Percentiles rank a stretch among this genome's conserved stretches.
Conservation (phyloP, 257 asterid species). For the Penstemon davidsonii region DNA sequence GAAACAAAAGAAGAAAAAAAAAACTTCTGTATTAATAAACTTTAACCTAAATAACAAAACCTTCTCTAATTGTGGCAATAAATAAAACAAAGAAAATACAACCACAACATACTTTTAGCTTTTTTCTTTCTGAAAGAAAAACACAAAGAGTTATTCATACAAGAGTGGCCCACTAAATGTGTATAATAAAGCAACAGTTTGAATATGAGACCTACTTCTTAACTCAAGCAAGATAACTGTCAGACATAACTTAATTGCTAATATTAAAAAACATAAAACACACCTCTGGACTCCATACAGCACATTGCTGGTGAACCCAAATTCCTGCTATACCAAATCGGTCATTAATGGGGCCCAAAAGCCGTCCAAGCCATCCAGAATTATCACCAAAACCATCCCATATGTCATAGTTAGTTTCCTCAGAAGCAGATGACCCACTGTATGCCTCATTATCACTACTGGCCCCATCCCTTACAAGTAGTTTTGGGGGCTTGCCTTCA, state of each 20-base stretch:
- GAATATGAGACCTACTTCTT: conserved; percentile 15
- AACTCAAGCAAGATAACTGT: conserved; percentile 8
- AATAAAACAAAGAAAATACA: not conserved
- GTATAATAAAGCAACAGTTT: conserved; percentile 14
- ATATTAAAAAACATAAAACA: conserved; percentile 24
- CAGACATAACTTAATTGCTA: conserved; percentile 14
- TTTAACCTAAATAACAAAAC: not conserved
- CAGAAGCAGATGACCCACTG: conserved; percentile 88
- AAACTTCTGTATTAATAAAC: not conserved
- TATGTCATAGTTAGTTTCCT: conserved; percentile 81
- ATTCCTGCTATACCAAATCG: conserved; percentile 95
- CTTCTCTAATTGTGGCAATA: not conserved
- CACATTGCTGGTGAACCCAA: conserved; percentile 99
- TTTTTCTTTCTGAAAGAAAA: conserved; percentile 11
- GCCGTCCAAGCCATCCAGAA: conserved; percentile 95
- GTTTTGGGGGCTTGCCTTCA: conserved; percentile 92
- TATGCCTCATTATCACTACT: conserved; percentile 80
- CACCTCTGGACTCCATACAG: conserved; percentile 99
- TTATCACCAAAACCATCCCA: conserved; percentile 99
- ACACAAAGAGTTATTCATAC: not conserved
- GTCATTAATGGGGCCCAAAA: conserved; percentile 92
- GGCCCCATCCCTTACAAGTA: conserved; percentile 57
- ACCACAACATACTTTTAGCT: conserved; percentile 7
- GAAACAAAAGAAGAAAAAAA: not conserved
- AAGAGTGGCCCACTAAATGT: conserved; percentile 8